Evolutionary conservation across 345 rosid genomes (phyloP), one percentile per base, ranked within the genome.

Genomic region (Mercurialis annua): DNA sequence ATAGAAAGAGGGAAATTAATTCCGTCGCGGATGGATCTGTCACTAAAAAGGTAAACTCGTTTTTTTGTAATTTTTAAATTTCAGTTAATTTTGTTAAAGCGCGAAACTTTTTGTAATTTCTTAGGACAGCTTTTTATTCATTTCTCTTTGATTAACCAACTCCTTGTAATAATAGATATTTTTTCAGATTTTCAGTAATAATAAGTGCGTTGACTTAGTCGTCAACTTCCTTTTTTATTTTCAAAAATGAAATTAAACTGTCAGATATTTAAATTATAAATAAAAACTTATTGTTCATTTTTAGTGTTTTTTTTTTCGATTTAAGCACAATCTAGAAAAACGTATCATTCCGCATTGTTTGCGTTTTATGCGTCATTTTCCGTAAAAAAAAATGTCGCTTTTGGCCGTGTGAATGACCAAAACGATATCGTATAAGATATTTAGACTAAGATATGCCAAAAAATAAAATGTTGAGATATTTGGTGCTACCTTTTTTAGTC

Each of bases 111-210:
- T n/a, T n/a, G n/a, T n/a, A n/a, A 34, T 3, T 3, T 51, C 16
- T 18, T 17, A 10, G 43, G 17, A 11, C 2, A 34, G 30, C 46
- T 34, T 63, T 34, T 63, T 38, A 49, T 59, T 23, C 57, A 16
- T 17, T 31, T 49, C 50, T 34, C 31, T 58, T 14, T 10, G 14
- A 68, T 48, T 68, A 56, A 47, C 56, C 44, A 33, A 58, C 43
- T 77, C 83, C 82, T 86, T 79, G 85, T n/a, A 79, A 78, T 66
- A 67, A 73, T 78, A 88, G 82, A 80, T 77, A 53, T 68, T 62
- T 67, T 75, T 63, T 71, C 70, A 71, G 69, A 70, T 54, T 77
- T 73, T 72, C 69, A 38, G 72, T 54, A n/a, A n/a, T n/a, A n/a
- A 59, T 62, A 66, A 66, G 64, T 61, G 76, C 47, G 11, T 80